Evolutionary conservation across 495 filamentous ascomycete species (phyloP).

Genomic region (Trypethelium eluteriae): DNA sequence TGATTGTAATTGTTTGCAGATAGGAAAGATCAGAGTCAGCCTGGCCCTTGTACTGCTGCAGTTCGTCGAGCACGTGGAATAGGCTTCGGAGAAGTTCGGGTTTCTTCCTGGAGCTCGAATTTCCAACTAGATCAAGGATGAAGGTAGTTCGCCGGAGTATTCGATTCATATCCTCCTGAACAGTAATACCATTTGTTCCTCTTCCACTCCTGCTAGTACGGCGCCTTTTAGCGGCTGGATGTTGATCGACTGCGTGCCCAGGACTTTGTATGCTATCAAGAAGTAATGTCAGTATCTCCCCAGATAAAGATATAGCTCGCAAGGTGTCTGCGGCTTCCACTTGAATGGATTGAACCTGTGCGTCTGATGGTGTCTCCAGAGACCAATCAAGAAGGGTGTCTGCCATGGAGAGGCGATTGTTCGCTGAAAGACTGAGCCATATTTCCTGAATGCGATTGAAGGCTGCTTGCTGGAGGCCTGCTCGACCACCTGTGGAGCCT

Average conservation of each 20-base stretch:
- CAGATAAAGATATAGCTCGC: slow-evolving; percentile 58
- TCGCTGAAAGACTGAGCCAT: slow-evolving; percentile 46
- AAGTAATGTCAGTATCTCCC: slow-evolving; percentile 59
- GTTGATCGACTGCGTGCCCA: slow-evolving; percentile 54
- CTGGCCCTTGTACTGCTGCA: slow-evolving; percentile 68
- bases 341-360: slow-evolving; percentile 30
- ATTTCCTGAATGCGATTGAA: slow-evolving; percentile 58
- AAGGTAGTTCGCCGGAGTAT: slow-evolving; percentile 69
- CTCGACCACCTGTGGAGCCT: slow-evolving; percentile 26
- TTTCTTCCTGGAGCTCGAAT: slow-evolving; percentile 61
- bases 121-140: slow-evolving; percentile 80
- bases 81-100: slow-evolving; percentile 65
- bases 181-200: slow-evolving; percentile 36
- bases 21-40: slow-evolving; percentile 74
- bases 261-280: slow-evolving; percentile 61
- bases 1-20: slow-evolving; percentile 69
- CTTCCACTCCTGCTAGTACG: slow-evolving; percentile 62
- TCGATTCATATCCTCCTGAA: slow-evolving; percentile 50
- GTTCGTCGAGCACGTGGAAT: slow-evolving; percentile 73
- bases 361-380: not conserved
- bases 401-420: not conserved
- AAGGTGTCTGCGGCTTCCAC: slow-evolving; percentile 59
- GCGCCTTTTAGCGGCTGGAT: slow-evolving; percentile 64
- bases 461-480: slow-evolving; percentile 49
- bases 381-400: not conserved